phyloP scores from a whole-genome alignment of 2,329 filamentous ascomycete genomes.

The Metarhizium brunneum region DNA sequence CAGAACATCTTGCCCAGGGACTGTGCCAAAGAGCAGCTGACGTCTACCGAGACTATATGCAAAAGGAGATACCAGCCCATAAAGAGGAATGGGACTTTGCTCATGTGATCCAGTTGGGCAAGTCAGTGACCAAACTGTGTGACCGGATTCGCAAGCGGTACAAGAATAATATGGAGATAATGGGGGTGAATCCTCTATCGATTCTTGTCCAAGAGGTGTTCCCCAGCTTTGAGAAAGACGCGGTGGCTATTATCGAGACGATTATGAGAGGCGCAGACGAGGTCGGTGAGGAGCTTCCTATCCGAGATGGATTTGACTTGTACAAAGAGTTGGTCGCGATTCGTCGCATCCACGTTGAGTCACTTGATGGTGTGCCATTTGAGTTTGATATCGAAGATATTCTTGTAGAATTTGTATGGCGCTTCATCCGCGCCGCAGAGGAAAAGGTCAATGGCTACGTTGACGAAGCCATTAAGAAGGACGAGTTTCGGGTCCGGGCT shows the following conservation, averaged over 20 bases:
- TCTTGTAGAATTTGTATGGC: conserved; percentile 88
- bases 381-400: conserved; percentile 81
- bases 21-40: conserved; percentile 65
- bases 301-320: conserved; percentile 89
- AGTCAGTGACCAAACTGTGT: conserved; percentile 74
- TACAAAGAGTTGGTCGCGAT: conserved; percentile 85
- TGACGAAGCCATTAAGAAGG: conserved; percentile 83
- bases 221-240: conserved; percentile 84
- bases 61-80: conserved; percentile 69
- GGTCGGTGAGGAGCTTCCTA: conserved; percentile 64
- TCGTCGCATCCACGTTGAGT: conserved; percentile 67
- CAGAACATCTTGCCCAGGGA: conserved; percentile 60
- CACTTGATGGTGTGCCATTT: conserved; percentile 65
- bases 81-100: conserved; percentile 83
- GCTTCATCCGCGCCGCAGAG: conserved; percentile 81
- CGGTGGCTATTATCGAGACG: conserved; percentile 70
- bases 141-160: conserved; percentile 91
- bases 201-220: conserved; percentile 77
- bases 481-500: conserved; percentile 69
- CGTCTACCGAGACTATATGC: conserved; percentile 72
- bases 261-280: conserved; percentile 67
- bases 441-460: conserved; percentile 73
- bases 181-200: conserved; percentile 58
- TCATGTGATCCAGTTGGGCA: conserved; percentile 82
- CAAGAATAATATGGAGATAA: conserved; percentile 74